phyloP scores from a whole-genome alignment of 495 filamentous ascomycete species.

The Xylaria telfairii region DNA sequence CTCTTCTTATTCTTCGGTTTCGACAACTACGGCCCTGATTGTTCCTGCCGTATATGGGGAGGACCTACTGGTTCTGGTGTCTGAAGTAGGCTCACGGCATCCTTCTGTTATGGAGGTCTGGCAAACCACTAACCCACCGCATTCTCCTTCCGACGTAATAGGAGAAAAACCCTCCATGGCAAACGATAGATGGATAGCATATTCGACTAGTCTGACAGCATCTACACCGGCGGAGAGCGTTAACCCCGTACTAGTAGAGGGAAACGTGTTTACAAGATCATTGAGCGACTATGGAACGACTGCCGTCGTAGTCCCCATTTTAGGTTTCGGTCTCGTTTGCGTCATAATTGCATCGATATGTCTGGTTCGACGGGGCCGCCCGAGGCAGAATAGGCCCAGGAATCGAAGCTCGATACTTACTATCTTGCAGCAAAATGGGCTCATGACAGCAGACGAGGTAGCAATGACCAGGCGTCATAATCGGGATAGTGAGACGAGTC shows the following conservation, averaged over 20 bases:
- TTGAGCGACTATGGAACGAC: neutral
- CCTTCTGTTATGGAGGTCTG: neutral
- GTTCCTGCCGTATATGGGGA: neutral
- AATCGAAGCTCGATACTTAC: neutral
- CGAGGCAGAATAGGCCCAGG: neutral
- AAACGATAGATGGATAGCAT: neutral
- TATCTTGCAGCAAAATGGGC: neutral
- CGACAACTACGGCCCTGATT: neutral
- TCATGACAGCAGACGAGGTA: neutral
- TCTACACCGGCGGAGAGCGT: neutral
- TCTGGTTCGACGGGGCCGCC: neutral
- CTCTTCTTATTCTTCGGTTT: slow-evolving; percentile 9
- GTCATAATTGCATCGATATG: neutral
- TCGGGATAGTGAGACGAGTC: neutral
- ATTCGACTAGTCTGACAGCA: neutral
- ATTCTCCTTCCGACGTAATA: neutral
- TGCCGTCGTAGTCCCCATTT: neutral
- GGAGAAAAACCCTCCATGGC: neutral
- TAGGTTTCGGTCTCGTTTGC: neutral
- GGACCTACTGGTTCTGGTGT: neutral
- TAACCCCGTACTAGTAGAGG: neutral
- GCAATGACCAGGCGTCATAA: neutral
- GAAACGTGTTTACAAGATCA: neutral
- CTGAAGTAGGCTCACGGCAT: neutral
- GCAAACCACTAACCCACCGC: neutral